Conservation (phyloP, 257 asterid species). For the Capsicum rhomboideum region DNA sequence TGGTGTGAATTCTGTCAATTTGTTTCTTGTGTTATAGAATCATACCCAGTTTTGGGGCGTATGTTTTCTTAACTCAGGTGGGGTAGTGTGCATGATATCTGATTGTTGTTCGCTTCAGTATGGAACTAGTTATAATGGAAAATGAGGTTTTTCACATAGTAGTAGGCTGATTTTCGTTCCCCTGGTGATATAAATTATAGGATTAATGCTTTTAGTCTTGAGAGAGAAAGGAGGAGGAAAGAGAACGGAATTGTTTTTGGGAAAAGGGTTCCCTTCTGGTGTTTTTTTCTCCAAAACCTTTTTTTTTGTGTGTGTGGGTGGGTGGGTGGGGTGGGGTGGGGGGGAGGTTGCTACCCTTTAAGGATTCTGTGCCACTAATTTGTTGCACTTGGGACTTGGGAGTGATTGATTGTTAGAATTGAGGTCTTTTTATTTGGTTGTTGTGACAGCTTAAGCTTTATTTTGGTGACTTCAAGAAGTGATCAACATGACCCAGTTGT, state of each 20-base stretch:
- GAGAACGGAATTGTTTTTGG: background rate
- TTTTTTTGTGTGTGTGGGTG: too few species aligned
- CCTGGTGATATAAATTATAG: background rate
- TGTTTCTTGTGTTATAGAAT: background rate
- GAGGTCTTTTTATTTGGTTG: background rate
- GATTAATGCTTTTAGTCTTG: background rate
- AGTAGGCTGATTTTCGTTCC: background rate
- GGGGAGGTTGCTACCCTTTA: background rate
- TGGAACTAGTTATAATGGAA: background rate
- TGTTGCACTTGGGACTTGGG: background rate
- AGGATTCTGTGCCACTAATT: background rate
- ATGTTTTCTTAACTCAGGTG: background rate
- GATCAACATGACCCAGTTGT: background rate
- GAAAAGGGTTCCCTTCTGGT: background rate
- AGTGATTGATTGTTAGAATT: background rate
- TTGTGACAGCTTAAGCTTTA: background rate
- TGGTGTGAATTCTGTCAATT: background rate
- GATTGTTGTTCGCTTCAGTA: background rate
- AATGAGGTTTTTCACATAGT: background rate
- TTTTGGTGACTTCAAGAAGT: background rate
- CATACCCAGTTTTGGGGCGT: background rate
- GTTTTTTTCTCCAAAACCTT: background rate
- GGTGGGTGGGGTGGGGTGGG: background rate
- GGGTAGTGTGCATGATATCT: background rate
- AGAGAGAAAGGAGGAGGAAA: background rate